Base-by-base conservation (phyloP, 2,329 filamentous ascomycete genomes). In the Epicoccum sorghinum region DNA sequence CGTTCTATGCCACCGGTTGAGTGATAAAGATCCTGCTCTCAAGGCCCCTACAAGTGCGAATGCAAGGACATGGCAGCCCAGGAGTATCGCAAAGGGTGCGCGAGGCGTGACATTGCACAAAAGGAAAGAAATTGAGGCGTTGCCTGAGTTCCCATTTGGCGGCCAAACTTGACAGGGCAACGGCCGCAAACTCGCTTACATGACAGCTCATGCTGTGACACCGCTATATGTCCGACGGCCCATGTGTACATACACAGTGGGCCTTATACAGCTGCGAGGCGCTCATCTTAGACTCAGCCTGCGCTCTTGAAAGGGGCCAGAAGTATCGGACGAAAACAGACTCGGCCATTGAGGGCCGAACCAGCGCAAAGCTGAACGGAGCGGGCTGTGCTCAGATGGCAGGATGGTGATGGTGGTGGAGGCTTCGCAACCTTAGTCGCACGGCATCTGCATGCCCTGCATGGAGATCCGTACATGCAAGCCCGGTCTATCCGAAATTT, bases 401-500 rank as follows among this genome's bases (percentile, higher is more conserved):
- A 9, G 9, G 27, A 29, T 29, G 27, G 27, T 35, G 39, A 43
- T 25, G 10, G 29, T 49, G 36, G 36, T 42, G 40, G 40, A 46
- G 43, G 44, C 48, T 45, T 42, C 43, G 51, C 51, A 29, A 22
- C 42, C 25, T 36, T 35, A 22, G 47, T 54, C 37, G 40, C 32
- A 56, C 53, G 40, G 43, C 51, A 44, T 52, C 32, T 54, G 49
- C 51, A 58, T 51, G 33, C 32, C 43, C 47, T 50, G 32, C 47
- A 45, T 35, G 24, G 33, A 6, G 25, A 23, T 24, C 47, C 50
- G 38, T 51, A 41, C 45, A 41, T 50, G 55, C 45, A 57, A 38
- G 45, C 45, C 55, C 47, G 30, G 30, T 36, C 29, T 44, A 41
- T 47, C 40, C 47, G 39, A 55, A 18, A 50, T 47, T 29, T 40